Percentiles rank a stretch among this genome's conserved stretches.
Evolutionary conservation across 2,329 filamentous ascomycete species (phyloP).

Genomic region (Diaporthe caulivora): DNA sequence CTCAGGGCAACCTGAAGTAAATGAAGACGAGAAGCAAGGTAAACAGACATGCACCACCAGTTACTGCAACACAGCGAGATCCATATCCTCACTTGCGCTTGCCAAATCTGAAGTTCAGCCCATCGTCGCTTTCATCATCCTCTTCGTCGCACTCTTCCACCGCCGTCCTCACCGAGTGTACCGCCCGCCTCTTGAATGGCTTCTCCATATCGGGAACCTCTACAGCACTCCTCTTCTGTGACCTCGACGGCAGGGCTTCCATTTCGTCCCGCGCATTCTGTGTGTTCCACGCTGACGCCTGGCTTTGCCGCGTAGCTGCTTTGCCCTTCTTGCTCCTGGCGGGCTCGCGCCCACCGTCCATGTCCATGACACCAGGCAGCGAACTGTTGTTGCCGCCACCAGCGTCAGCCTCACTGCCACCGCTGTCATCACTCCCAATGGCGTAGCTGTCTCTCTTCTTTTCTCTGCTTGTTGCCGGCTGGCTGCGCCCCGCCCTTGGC

Average conservation of each 20-base stretch:
- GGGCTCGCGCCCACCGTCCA: conserved; percentile 41
- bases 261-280: conserved; percentile 45
- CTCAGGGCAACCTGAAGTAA: too few relatives aligned
- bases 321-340: conserved; percentile 50
- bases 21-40: not conserved
- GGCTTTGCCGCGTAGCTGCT: conserved; percentile 46
- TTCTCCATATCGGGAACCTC: conserved; percentile 51
- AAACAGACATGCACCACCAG: not conserved
- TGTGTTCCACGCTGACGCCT: conserved; percentile 44
- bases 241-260: conserved; percentile 35
- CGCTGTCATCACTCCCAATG: conserved; percentile 54
- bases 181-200: conserved; percentile 50
- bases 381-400: conserved; percentile 33
- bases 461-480: conserved; percentile 5
- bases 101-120: conserved; percentile 68
- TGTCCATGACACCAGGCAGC: conserved; percentile 41
- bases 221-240: conserved; percentile 43
- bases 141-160: conserved; percentile 48
- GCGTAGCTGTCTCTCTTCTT: conserved; percentile 43
- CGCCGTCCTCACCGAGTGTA: conserved; percentile 41
- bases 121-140: conserved; percentile 65
- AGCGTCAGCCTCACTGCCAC: conserved; percentile 45
- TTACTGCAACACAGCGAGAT: not conserved
- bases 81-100: conserved; percentile 54
- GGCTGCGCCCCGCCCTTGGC: not conserved